Conservation (phyloP, 768 basidiomycete genomes). For the Russula brevipes region DNA sequence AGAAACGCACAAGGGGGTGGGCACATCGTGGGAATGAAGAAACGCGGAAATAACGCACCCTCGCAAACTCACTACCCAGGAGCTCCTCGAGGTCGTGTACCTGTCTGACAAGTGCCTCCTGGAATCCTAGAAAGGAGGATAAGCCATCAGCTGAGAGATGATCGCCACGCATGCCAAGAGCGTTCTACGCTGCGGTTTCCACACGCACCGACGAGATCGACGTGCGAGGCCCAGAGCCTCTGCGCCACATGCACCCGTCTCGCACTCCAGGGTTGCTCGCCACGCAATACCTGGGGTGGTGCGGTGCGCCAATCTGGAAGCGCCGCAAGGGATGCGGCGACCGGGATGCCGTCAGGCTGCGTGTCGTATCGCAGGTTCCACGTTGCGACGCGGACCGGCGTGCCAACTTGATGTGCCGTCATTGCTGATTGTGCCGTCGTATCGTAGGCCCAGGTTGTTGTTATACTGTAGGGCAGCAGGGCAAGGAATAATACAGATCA, state of each 20-base stretch:
- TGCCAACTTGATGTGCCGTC: neutral
- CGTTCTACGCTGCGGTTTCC: neutral
- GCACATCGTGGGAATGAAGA: neutral
- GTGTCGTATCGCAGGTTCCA: constrained; percentile 55
- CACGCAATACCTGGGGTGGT: constrained; percentile 31
- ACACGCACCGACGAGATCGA: constrained; percentile 39
- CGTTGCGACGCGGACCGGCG: constrained; percentile 32
- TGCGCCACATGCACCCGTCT: constrained; percentile 46
- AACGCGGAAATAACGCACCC: constrained; percentile 36
- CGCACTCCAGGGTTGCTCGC: constrained; percentile 52
- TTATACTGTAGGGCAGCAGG: too few relatives aligned
- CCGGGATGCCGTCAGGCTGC: constrained; percentile 45
- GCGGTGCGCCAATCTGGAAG: constrained; percentile 42
- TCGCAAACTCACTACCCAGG: constrained; percentile 50
- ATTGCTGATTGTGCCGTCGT: too few relatives aligned
- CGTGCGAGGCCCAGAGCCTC: constrained; percentile 38
- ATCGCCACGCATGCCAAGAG: neutral
- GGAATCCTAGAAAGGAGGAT: constrained; percentile 36
- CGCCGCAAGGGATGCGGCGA: constrained; percentile 41
- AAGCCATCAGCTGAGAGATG: neutral
- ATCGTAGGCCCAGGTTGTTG: too few relatives aligned
- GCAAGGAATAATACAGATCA: too few relatives aligned
- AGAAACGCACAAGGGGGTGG: neutral
- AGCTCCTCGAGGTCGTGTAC: constrained; percentile 51
- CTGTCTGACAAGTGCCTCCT: constrained; percentile 52